Conservation (phyloP, 192 early-diverging fungal genomes). For the Phycomyces nitens region DNA sequence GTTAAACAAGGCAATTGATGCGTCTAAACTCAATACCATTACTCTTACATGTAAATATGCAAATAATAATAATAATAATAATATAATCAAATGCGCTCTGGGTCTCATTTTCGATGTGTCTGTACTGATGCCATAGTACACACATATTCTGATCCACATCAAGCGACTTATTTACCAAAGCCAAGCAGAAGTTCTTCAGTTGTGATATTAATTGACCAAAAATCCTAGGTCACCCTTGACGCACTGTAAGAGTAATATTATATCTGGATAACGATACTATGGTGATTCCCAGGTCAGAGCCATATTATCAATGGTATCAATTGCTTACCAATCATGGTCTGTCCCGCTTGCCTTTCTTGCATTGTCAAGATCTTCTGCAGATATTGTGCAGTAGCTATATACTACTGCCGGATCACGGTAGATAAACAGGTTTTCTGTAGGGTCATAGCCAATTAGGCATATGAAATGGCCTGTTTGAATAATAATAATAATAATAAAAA, state of each 20-base stretch:
- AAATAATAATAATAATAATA: no score
- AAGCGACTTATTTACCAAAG: no score
- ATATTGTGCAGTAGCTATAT: conserved; percentile 68
- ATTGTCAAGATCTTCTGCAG: conserved; percentile 57
- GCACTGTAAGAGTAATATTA: background rate
- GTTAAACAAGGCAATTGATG: no score
- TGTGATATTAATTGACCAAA: no score
- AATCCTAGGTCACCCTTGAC: no score
- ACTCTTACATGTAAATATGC: no score
- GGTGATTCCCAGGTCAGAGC: background rate
- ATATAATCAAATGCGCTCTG: no score
- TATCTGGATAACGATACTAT: conserved; percentile 1
- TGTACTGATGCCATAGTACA: no score
- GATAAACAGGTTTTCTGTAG: conserved; percentile 71
- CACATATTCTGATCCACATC: no score
- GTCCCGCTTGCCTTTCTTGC: conserved; percentile 72
- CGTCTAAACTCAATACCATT: no score
- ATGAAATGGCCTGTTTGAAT: conserved; percentile 76
- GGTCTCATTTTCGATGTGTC: no score
- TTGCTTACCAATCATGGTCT: conserved; percentile 72
- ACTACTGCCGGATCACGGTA: conserved; percentile 81
- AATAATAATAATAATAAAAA: conserved; percentile 13
- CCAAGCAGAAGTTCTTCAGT: no score
- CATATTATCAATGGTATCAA: background rate
- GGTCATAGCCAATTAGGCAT: conserved; percentile 81